Evolutionary conservation across 2,329 filamentous ascomycete genomes (phyloP), one percentile per base, ranked within the genome.

Genomic region (Penicillium concentricum): DNA sequence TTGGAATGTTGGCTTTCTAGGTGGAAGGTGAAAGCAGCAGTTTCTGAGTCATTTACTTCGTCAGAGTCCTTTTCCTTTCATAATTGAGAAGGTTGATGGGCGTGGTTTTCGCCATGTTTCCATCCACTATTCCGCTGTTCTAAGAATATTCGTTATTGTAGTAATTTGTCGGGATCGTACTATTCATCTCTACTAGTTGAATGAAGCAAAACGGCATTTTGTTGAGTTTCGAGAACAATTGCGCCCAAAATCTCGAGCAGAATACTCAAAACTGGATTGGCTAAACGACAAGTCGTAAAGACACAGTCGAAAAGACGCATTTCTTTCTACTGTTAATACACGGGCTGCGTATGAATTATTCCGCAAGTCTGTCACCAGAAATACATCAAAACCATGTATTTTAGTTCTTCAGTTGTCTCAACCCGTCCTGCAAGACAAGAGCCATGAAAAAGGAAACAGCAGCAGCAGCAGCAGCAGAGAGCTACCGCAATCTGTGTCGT

Each of bases 401-500:
- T 16, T 15, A 26, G 24, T 26, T 26, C 2, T 26, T 26, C 24
- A 4, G 24, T 26, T 26, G 24, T 26, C 24, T 26, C 5, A n/a
- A n/a, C 16, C 22, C 39, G 10, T 26, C 24, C 10, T 18, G 16
- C 16, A 18, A 18, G 4, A 2, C 6, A 13, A 28, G 5, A 28
- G 1, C 2, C 7, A n/a, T 16, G 13, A 15, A 4, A 26, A 3
- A 26, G 5, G 12, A 10, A 7, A 9, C 28, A 32, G 24, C 24
- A 26, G 22, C 22, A 24, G 22, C 5, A 15, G 12, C 18, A 35
- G 24, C 3, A 12, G 5, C 45, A 24, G 7, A 18, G 8, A 18
- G 1, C 39, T 53, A 53, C 26, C 51, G 16, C 51, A 53, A 26
- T 16, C 51, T 41, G 34, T 53, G 24, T 47, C 51, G 34, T 22